Evolutionary conservation across 2,329 filamentous ascomycete species (phyloP), one percentile per base, ranked within the genome.

Genomic region (Monilinia laxa): DNA sequence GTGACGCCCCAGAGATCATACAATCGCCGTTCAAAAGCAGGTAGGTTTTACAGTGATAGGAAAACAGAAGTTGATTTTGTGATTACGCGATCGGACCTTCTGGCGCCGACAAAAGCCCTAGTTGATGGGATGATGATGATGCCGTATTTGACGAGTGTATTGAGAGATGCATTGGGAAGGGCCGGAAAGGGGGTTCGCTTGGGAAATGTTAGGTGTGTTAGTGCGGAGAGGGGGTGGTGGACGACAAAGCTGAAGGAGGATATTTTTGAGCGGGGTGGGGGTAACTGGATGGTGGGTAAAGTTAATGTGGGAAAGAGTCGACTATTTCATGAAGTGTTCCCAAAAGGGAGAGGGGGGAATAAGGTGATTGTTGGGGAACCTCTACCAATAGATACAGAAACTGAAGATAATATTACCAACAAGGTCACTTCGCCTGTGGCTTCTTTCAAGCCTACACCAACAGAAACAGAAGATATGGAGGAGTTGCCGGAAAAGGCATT

Each of bases 271-370:
- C 86, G 91, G 59, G 93, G 92, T 4, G 94, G 94, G 5, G 95
- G 89, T 20, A 89, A 91, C 20, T 99, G 95, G 94, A 89, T 99
- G 82, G 90, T 99, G 3, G 95, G 95, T n/a, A 98, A 97, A 78
- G 92, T 93, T 70, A 99, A 99, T 75, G 96, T 98, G 2, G 96
- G 95, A 31, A 99, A 99, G 79, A 98, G 94, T 73, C 90, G 90
- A 75, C 84, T 99, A 2, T 96, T 98, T 68, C 89, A 95, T 72
- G 85, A 88, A 5, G 87, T 97, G 97, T 93, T 74, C 94, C 96
- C 4, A 94, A 90, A 81, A 88, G 87, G 35, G 83, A 81, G 79
- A 68, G 75, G 75, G 67, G 71, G 74, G 2, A 49, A 64, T 58
- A 4, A 68, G 49, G 45, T 66, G n/a, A 14, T 64, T 23, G 14